Conservation (phyloP, 2,329 filamentous ascomycete species). For the Hypoxylon sp. region DNA sequence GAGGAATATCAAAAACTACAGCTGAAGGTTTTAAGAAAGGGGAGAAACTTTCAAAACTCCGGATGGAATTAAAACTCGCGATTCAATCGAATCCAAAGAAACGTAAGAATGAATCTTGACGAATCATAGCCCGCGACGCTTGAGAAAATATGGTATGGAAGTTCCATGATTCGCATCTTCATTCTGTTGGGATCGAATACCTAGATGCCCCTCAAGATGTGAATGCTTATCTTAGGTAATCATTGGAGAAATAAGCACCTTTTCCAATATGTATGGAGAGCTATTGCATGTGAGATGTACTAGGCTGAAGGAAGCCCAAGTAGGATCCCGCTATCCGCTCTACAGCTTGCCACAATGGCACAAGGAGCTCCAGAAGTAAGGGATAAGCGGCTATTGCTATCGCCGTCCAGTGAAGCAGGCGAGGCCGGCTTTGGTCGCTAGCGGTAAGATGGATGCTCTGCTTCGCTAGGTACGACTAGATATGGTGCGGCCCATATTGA, state of each 20-base stretch:
- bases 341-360: constrained; percentile 29
- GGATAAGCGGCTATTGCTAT: constrained; percentile 6
- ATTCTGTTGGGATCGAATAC: background rate
- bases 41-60: constrained; percentile 1
- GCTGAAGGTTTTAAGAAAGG: background rate
- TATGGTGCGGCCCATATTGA: constrained; percentile 4
- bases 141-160: background rate
- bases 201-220: background rate
- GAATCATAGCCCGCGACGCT: background rate
- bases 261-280: background rate
- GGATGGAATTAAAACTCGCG: background rate
- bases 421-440: constrained; percentile 8
- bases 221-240: background rate
- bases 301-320: background rate
- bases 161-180: constrained; percentile 6
- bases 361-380: constrained; percentile 13
- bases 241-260: constrained; percentile 5
- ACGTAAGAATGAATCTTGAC: background rate
- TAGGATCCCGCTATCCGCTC: background rate
- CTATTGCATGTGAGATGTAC: constrained; percentile 2
- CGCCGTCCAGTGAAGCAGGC: constrained; percentile 4
- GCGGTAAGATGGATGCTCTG: constrained; percentile 18
- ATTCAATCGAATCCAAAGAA: background rate
- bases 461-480: constrained; percentile 5
- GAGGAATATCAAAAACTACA: constrained; percentile 18